A percentile compares a stretch with the other conserved stretches of the same genome.
Evolutionary conservation across 768 basidiomycete genomes (phyloP).

Genomic region (Psilocybe cyanescens): DNA sequence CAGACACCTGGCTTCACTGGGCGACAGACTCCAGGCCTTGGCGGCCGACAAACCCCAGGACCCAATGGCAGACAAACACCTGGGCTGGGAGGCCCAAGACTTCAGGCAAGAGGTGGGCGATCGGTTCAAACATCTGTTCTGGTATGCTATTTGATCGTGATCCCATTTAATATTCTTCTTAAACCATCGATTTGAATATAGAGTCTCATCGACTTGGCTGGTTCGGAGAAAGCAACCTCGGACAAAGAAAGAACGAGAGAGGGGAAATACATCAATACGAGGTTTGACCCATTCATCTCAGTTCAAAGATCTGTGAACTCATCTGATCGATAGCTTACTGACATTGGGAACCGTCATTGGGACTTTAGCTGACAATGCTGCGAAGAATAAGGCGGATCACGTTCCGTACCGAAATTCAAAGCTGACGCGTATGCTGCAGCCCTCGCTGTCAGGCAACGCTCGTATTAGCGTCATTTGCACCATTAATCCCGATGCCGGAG

Average conservation of each 20-base stretch:
- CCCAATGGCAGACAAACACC: conserved; percentile 45
- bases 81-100: conserved; percentile 54
- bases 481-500: conserved; percentile 81
- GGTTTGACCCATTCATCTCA: conserved; percentile 37
- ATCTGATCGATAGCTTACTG: conserved; percentile 61
- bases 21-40: conserved; percentile 41
- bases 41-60: conserved; percentile 50
- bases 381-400: conserved; percentile 83
- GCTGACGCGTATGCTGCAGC: conserved; percentile 91
- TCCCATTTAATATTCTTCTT: background rate
- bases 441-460: conserved; percentile 93
- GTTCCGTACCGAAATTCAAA: conserved; percentile 97
- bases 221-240: conserved; percentile 94
- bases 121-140: conserved; percentile 80
- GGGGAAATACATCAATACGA: conserved; percentile 96
- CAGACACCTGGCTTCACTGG: conserved; percentile 51
- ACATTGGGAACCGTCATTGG: conserved; percentile 93
- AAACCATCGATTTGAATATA: conserved; percentile 38
- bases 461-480: conserved; percentile 97
- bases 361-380: conserved; percentile 88
- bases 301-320: background rate
- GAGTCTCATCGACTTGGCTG: conserved; percentile 95
- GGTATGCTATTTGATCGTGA: conserved; percentile 37
- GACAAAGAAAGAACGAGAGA: conserved; percentile 96
- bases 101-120: conserved; percentile 79